Evolutionary conservation across 1,284 basidiomycete genomes (phyloP), one percentile per base, ranked within the genome.

Genomic region (Ceratobasidium sp.): DNA sequence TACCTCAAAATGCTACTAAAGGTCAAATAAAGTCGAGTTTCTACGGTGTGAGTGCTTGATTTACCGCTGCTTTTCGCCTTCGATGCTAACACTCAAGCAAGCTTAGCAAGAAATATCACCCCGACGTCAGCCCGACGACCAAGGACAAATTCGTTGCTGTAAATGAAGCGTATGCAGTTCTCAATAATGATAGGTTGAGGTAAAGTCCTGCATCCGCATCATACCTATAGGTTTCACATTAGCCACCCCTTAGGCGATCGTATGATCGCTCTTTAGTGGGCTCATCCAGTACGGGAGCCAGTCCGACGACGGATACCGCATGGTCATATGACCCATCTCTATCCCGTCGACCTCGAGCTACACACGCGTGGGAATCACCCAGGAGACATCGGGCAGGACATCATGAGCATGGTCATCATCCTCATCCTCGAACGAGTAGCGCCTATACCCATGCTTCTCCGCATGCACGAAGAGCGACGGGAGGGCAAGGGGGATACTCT

Each of bases 81-180:
- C 3, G 23, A 40, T 23, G n/a, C 28, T 13, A 26, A 26, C 39
- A 7, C 53, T 53, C 78, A 23, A 40, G 42, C 3, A 72, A 87
- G 86, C 79, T 87, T 33, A 86, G 85, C 23, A 86, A 86, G 79
- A 84, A 85, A 78, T 82, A 83, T 75, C 86, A 87, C 81, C 86
- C 86, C 3, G 86, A 87, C 68, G 44, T 80, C 23, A 80, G 73
- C 44, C 69, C 67, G 4, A 23, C 28, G n/a, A 70, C 71, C 6
- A 79, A 80, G 75, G 73, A 77, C n/a, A 78, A 69, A 63, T 81
- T 78, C 46, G 42, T 78, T 10, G 77, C 79, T 15, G 80, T 78
- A 3, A 80, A 71, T n/a, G 78, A 78, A 23, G 80, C 80, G 4
- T 81, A 79, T 67, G 56, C 42, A 4, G 64, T 79, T 9, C 69